A percentile compares a stretch with the other conserved stretches of the same genome.
phyloP scores from a whole-genome alignment of 805 yeast genomes.

The Ogataea saltuana region DNA sequence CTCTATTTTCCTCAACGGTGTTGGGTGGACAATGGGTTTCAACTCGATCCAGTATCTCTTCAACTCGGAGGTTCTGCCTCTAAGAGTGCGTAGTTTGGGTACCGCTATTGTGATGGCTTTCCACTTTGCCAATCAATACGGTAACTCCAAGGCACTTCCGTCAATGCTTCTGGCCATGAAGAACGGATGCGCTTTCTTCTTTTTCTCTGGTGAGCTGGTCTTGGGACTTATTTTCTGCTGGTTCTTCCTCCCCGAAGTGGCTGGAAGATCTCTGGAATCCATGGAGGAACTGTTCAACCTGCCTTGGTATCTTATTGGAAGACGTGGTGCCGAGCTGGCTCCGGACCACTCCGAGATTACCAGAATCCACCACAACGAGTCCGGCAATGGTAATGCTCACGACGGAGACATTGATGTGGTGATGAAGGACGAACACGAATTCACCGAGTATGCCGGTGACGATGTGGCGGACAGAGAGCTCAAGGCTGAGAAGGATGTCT shows the following conservation, averaged over 20 bases:
- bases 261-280: constrained; percentile 52
- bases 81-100: constrained; percentile 50
- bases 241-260: constrained; percentile 52
- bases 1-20: constrained; percentile 49
- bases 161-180: constrained; percentile 48
- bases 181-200: constrained; percentile 52
- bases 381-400: constrained; percentile 18
- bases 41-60: constrained; percentile 55
- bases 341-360: constrained; percentile 42
- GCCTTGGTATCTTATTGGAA: constrained; percentile 60
- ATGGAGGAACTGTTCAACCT: constrained; percentile 53
- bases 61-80: constrained; percentile 56
- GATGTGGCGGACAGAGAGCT: constrained; percentile 13
- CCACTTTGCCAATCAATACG: constrained; percentile 59
- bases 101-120: constrained; percentile 54
- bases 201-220: constrained; percentile 45
- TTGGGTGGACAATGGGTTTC: constrained; percentile 63
- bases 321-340: constrained; percentile 52
- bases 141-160: constrained; percentile 57
- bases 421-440: constrained; percentile 15
- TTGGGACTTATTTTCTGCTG: constrained; percentile 48
- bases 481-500: background rate
- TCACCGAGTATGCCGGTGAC: constrained; percentile 18
- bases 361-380: constrained; percentile 16
- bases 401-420: constrained; percentile 15